These are phyloP conservation scores for Edhazardia aedis DNA, from an alignment of 371 early-diverging fungal species.

Conservation along the genomic window DNA sequence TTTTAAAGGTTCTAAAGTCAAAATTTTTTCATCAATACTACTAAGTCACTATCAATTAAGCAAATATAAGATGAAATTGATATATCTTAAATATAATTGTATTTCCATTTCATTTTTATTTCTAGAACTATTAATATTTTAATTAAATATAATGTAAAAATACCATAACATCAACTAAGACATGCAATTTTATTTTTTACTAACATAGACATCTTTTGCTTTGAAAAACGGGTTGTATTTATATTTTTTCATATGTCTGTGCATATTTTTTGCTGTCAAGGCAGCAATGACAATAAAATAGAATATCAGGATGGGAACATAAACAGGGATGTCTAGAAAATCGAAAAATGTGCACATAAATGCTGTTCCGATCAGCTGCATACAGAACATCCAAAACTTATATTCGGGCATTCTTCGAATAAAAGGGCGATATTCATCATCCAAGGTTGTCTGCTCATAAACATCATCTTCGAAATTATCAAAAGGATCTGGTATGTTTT, in stretches of 20 bases:
- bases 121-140: too few species aligned
- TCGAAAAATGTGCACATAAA: slow-evolving; percentile 34
- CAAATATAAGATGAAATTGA: too few species aligned
- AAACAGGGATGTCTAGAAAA: slow-evolving; percentile 82
- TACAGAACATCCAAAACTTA: slow-evolving; percentile 64
- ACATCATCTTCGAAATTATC: slow-evolving; percentile 34
- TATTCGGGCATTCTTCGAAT: slow-evolving; percentile 93
- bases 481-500: slow-evolving; percentile 44
- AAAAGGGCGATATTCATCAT: slow-evolving; percentile 90
- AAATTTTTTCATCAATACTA: too few species aligned
- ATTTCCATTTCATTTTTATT: too few species aligned
- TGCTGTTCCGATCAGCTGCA: slow-evolving; percentile 12
- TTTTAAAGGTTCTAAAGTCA: too few species aligned
- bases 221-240: slow-evolving; percentile 81
- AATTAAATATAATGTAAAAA: too few species aligned
- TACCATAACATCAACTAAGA: too few species aligned
- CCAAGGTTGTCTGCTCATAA: slow-evolving; percentile 29
- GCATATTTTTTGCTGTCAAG: slow-evolving; percentile 76
- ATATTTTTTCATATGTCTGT: slow-evolving; percentile 85
- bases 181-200: background rate
- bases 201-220: slow-evolving; percentile 59
- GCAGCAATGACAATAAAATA: slow-evolving; percentile 78
- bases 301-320: slow-evolving; percentile 55
- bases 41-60: too few species aligned
- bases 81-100: too few species aligned